Base-by-base conservation (phyloP, 2,329 filamentous ascomycete genomes). In the Gnomoniopsis sp. region DNA sequence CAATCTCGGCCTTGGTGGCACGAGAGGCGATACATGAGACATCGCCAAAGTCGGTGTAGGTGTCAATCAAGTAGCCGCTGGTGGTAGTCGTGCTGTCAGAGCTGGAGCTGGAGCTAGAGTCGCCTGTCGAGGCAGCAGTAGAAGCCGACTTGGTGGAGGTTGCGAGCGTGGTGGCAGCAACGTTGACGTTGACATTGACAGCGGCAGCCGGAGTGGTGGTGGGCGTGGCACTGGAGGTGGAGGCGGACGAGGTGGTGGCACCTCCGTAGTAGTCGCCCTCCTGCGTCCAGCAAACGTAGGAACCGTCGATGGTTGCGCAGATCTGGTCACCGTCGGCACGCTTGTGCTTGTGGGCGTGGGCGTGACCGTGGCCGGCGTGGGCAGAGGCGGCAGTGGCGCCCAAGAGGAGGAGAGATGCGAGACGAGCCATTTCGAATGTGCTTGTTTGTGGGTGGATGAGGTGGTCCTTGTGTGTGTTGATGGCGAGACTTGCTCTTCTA, bases 1-100 rank as follows among this genome's bases (percentile, higher is more conserved):
- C 70, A 63, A 83, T 79, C 63, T 83, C 66, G 57, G 70, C 72
- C 43, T 65, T 17, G 57, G 79, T 78, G 64, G 81, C 74, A 64
- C 79, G 76, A 68, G 75, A 70, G 65, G 68, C 53, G 19, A 64
- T 64, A 62, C 63, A 70, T 26, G 57, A 49, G 49, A 48, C 58
- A 34, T 62, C 44, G 51, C 54, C 65, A 11, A 30, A 48, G 30
- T n/a, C 17, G 12, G 46, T 26, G 46, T 30, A 87, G 80, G 88
- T 91, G 70, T 87, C 87, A 75, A 30, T 73, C 56, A 87, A 77
- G 82, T 90, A 88, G 80, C 88, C 91, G 70, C 87, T 88, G 75
- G 90, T 90, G 82, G 90, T 91, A 81, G 90, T 87, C 80, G 88
- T 91, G 70, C 87, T 88, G 58, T 87, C 77, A 82, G 90, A 88